A percentile compares a stretch with the other conserved stretches of the same genome.
phyloP scores from a whole-genome alignment of 2,329 filamentous ascomycete genomes.

The Stagonosporopsis rhizophila region DNA sequence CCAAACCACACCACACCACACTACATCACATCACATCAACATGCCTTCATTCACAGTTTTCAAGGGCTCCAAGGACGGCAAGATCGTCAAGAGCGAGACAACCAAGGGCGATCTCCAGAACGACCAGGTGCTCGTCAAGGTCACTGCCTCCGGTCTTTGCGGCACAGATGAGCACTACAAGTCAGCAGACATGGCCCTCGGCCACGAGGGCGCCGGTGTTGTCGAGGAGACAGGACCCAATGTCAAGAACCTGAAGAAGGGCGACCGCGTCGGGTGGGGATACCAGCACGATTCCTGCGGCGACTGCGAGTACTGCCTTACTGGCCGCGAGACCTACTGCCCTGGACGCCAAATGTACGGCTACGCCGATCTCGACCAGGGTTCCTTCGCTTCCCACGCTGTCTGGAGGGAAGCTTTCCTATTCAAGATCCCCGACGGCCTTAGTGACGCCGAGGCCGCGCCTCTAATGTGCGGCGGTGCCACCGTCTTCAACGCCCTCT shows the following conservation, averaged over 20 bases:
- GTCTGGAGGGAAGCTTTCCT: constrained; percentile 59
- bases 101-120: constrained; percentile 53
- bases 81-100: constrained; percentile 60
- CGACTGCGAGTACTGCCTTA: constrained; percentile 55
- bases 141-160: constrained; percentile 73
- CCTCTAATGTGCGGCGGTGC: constrained; percentile 60
- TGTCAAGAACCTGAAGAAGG: constrained; percentile 57
- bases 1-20: constrained; percentile 4
- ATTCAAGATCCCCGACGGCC: constrained; percentile 54
- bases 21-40: constrained; percentile 14
- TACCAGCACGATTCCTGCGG: constrained; percentile 56
- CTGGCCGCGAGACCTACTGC: constrained; percentile 56
- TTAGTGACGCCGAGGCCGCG: constrained; percentile 56
- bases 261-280: constrained; percentile 61
- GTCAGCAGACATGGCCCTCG: constrained; percentile 55
- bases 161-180: constrained; percentile 63
- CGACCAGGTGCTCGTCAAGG: constrained; percentile 66
- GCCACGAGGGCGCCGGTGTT: constrained; percentile 63
- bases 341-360: constrained; percentile 54
- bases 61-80: constrained; percentile 67
- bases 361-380: constrained; percentile 55
- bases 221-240: constrained; percentile 57
- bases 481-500: constrained; percentile 59
- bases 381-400: constrained; percentile 54
- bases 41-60: constrained; percentile 65